Evolutionary conservation across 768 basidiomycete genomes (phyloP).

Genomic region (Mycena vulgaris): DNA sequence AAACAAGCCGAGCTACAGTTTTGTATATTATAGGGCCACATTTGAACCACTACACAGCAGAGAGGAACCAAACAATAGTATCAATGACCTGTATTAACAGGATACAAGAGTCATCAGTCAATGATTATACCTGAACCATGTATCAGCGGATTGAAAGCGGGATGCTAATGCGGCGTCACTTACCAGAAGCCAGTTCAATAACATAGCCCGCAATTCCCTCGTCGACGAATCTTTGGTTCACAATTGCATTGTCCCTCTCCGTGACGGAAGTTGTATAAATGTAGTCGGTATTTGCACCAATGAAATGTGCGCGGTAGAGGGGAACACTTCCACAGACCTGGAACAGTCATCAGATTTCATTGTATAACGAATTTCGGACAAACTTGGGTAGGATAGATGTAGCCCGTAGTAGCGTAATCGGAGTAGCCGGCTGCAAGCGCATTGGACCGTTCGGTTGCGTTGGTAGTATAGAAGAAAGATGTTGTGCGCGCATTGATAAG

Average conservation of each 20-base stretch:
- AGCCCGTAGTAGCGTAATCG: neutral
- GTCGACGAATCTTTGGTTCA: conserved; percentile 10
- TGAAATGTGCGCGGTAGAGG: conserved; percentile 10
- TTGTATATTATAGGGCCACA: too few species aligned
- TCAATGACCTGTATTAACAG: neutral
- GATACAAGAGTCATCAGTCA: neutral
- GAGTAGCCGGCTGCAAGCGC: conserved; percentile 2
- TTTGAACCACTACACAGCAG: too few species aligned
- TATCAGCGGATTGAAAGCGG: neutral
- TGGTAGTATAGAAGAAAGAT: conserved; percentile 5
- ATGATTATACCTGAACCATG: neutral
- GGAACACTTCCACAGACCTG: conserved; percentile 25
- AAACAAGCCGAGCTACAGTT: too few species aligned
- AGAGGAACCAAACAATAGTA: too few species aligned
- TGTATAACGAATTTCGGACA: neutral
- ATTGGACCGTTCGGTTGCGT: neutral
- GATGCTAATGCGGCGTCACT: neutral
- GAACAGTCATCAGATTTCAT: conserved; percentile 1
- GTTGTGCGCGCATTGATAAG: neutral
- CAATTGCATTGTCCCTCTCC: conserved; percentile 15
- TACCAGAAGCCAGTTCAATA: conserved; percentile 9
- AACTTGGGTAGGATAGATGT: conserved; percentile 18
- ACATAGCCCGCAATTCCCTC: conserved; percentile 22
- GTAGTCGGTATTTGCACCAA: conserved; percentile 14
- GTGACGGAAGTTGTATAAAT: conserved; percentile 11